Conservation (phyloP, 257 asterid genomes). For the Plantago ovata region DNA sequence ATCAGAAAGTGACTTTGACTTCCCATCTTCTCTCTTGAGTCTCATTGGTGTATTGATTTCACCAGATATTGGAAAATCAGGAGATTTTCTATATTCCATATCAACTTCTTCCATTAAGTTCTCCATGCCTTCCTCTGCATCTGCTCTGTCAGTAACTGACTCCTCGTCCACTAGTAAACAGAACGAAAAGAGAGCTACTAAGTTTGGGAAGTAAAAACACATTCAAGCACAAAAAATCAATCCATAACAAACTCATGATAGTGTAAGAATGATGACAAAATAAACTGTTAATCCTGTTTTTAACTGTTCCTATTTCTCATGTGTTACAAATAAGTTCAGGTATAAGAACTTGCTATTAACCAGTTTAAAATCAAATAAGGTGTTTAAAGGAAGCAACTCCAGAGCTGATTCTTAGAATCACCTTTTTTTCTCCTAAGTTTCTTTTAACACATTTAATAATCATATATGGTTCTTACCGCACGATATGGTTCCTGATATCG, state of each 20-base stretch:
- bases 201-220: background rate
- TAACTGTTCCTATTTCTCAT: too few relatives aligned
- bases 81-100: slow-evolving; percentile 21
- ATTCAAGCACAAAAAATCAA: too few relatives aligned
- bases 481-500: slow-evolving; percentile 71
- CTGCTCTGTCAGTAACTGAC: slow-evolving; percentile 34
- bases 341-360: too few relatives aligned
- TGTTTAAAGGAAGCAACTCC: too few relatives aligned
- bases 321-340: too few relatives aligned
- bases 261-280: too few relatives aligned
- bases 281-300: too few relatives aligned
- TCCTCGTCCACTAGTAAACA: slow-evolving; percentile 53
- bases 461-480: slow-evolving; percentile 53
- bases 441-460: too few relatives aligned
- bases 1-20: slow-evolving; percentile 39
- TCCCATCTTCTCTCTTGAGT: slow-evolving; percentile 38
- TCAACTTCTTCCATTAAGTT: slow-evolving; percentile 31
- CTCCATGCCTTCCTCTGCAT: slow-evolving; percentile 46
- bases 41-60: slow-evolving; percentile 43
- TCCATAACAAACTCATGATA: too few relatives aligned
- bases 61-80: slow-evolving; percentile 35
- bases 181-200: background rate
- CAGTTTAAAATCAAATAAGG: too few relatives aligned
- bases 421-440: too few relatives aligned
- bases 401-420: too few relatives aligned